Percentiles rank a stretch among this genome's conserved stretches.
These are phyloP conservation scores for Fusarium circinatum DNA, from an alignment of 2,329 filamentous ascomycete species.

Conservation along the genomic window DNA sequence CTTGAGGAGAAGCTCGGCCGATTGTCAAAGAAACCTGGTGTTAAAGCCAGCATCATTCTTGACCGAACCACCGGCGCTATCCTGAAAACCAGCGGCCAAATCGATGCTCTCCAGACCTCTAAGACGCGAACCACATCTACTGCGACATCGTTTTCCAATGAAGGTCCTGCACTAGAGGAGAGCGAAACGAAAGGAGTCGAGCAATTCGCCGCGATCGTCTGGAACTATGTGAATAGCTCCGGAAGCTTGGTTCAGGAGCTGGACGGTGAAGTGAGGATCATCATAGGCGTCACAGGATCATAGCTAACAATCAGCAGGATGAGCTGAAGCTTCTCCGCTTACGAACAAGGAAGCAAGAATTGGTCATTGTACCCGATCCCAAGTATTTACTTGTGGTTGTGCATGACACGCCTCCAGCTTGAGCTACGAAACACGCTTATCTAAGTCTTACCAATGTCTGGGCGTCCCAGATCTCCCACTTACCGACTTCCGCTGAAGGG, in stretches of 20 bases:
- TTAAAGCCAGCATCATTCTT: conserved; percentile 80
- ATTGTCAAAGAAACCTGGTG: conserved; percentile 80
- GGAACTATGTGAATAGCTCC: conserved; percentile 77
- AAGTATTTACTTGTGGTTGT: conserved; percentile 84
- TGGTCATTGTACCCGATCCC: conserved; percentile 83
- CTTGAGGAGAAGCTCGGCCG: conserved; percentile 74
- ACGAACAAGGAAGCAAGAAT: conserved; percentile 85
- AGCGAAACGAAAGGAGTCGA: conserved; percentile 70
- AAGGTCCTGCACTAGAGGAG: conserved; percentile 55
- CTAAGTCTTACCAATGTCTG: conserved; percentile 31
- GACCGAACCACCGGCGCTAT: conserved; percentile 78
- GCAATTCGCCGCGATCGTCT: conserved; percentile 80
- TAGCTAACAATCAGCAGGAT: conserved; percentile 62
- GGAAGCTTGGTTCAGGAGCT: conserved; percentile 77
- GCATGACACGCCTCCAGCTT: conserved; percentile 81
- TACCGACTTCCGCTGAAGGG: conserved; percentile 17
- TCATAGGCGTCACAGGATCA: conserved; percentile 4
- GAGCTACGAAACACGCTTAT: conserved; percentile 37
- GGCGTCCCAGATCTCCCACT: conserved; percentile 15
- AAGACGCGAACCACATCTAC: conserved; percentile 51
- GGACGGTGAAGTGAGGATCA: conserved; percentile 69
- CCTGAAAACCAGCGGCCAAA: conserved; percentile 77
- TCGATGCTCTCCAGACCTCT: conserved; percentile 63
- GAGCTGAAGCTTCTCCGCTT: conserved; percentile 80
- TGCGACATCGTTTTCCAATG: conserved; percentile 58